Percentiles rank a stretch among this genome's conserved stretches.
These are phyloP conservation scores for Chaetomium sp. DNA, from an alignment of 2,329 filamentous ascomycete genomes.

Conservation along the genomic window DNA sequence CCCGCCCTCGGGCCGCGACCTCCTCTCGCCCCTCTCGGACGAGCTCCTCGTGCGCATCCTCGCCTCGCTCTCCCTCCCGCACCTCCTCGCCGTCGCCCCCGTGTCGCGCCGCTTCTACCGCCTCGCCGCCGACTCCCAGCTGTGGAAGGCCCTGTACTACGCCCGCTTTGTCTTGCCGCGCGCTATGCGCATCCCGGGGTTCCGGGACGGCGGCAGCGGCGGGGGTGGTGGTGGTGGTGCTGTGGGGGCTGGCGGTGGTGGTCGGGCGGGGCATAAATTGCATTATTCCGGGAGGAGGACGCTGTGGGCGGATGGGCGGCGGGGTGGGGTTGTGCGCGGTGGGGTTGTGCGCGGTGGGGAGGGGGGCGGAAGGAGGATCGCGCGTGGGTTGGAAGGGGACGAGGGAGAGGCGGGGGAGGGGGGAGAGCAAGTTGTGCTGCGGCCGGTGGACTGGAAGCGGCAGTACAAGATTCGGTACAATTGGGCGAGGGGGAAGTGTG, in stretches of 20 bases:
- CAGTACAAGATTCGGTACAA: constrained; percentile 89
- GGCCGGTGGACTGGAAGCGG: constrained; percentile 77
- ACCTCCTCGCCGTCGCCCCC: constrained; percentile 63
- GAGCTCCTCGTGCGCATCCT: constrained; percentile 86
- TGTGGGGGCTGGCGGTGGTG: constrained; percentile 16
- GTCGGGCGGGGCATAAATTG: constrained; percentile 41
- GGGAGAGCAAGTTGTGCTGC: constrained; percentile 37
- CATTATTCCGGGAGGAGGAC: constrained; percentile 50
- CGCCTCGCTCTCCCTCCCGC: constrained; percentile 69
- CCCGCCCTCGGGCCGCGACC: constrained; percentile 48
- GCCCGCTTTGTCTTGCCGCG: constrained; percentile 81
- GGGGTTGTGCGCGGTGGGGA: neutral
- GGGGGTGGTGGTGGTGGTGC: constrained; percentile 18
- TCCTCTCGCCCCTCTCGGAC: constrained; percentile 75
- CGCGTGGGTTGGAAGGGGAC: constrained; percentile 13
- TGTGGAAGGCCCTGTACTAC: constrained; percentile 92
- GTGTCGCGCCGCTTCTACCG: constrained; percentile 75
- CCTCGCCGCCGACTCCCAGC: constrained; percentile 76
- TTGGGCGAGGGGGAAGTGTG: constrained; percentile 82
- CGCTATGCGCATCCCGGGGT: constrained; percentile 72
- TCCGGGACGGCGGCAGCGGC: constrained; percentile 45
- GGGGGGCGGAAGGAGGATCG: constrained; percentile 34
- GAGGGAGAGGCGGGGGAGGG: constrained; percentile 2
- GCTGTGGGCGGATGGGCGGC: constrained; percentile 51
- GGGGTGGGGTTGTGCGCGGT: constrained; percentile 43